Conservation (phyloP, 768 basidiomycete genomes). For the Rhodotorula paludigena region DNA sequence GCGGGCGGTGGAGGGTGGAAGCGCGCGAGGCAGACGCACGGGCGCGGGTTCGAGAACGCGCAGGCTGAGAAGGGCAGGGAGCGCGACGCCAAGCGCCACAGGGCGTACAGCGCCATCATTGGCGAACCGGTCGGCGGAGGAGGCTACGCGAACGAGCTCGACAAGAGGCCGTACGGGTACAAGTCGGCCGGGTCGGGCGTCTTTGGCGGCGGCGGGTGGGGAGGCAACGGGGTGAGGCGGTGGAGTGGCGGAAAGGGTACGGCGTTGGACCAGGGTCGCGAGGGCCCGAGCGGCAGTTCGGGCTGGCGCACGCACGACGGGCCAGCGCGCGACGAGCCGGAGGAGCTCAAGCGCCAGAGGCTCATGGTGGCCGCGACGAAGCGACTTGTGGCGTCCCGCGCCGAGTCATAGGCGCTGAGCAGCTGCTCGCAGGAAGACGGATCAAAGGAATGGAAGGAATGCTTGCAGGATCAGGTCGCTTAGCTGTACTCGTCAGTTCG, state of each 20-base stretch:
- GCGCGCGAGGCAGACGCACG: no score
- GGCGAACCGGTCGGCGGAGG: no score
- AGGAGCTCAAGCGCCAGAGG: background rate
- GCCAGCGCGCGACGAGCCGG: background rate
- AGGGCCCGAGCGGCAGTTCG: no score
- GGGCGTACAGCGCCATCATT: no score
- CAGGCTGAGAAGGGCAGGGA: no score
- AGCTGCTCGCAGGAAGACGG: background rate
- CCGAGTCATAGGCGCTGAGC: no score
- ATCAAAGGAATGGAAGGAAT: no score
- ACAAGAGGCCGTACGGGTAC: background rate
- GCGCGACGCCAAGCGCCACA: no score
- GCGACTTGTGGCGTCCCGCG: background rate
- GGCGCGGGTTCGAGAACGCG: no score
- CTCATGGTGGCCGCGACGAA: background rate
- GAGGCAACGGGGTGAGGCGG: background rate
- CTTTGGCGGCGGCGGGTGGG: slow-evolving; percentile 1
- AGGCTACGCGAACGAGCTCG: background rate
- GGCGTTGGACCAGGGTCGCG: background rate
- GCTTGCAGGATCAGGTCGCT: no score
- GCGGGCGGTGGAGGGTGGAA: no score
- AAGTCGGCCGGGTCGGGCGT: background rate
- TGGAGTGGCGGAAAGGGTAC: slow-evolving; percentile 3
- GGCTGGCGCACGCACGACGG: background rate
- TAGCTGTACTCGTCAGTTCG: no score